Evolutionary conservation across 495 filamentous ascomycete genomes (phyloP).

Genomic region (Neurospora intermedia): DNA sequence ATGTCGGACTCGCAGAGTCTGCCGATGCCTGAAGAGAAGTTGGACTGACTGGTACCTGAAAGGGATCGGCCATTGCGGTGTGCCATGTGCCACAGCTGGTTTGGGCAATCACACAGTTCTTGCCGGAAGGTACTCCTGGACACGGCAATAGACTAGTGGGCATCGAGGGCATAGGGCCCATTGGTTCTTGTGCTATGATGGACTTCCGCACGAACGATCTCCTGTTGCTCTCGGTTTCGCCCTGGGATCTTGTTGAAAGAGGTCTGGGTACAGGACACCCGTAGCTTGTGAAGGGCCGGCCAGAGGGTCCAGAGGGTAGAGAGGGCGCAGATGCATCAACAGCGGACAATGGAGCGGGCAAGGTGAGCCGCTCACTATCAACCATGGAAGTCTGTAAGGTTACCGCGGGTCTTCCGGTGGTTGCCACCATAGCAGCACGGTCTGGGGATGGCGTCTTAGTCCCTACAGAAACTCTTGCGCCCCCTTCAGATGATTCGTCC

Average conservation of each 20-base stretch:
- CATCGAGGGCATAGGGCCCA: neutral
- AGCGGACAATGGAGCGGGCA: neutral
- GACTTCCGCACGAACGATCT: neutral
- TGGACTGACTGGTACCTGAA: slow-evolving; percentile 2
- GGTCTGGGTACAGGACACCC: neutral
- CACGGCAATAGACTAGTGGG: slow-evolving; percentile 4
- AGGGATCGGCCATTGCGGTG: neutral
- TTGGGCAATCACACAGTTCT: neutral
- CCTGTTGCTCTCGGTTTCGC: neutral
- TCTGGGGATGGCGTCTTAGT: neutral
- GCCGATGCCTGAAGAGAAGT: neutral
- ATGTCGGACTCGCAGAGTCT: neutral
- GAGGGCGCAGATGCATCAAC: neutral
- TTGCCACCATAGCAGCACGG: neutral
- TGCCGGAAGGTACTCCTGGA: slow-evolving; percentile 2
- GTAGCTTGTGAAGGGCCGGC: neutral
- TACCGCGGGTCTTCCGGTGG: neutral
- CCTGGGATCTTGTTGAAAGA: neutral
- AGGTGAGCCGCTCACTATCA: neutral
- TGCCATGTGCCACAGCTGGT: neutral
- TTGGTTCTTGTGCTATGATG: neutral
- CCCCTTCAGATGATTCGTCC: slow-evolving; percentile 25
- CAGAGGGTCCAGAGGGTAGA: neutral
- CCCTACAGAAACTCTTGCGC: neutral
- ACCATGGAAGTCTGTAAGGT: neutral